These are phyloP conservation scores for Opeltia flavorubescens DNA, from an alignment of 495 filamentous ascomycete species.

Conservation along the genomic window DNA sequence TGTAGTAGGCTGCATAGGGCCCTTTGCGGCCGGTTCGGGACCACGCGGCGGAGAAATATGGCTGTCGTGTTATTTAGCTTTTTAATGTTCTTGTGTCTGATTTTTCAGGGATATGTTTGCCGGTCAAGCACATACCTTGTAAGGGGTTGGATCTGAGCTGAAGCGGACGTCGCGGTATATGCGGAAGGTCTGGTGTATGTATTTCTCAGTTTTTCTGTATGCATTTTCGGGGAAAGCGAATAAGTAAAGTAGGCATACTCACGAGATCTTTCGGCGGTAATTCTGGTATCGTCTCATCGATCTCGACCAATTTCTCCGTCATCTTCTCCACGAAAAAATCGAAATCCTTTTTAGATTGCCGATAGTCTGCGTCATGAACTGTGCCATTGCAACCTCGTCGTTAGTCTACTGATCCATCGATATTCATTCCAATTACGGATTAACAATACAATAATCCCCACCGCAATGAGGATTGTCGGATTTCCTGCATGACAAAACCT, in stretches of 20 bases:
- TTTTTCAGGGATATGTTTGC: slow-evolving; percentile 17
- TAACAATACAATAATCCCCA: too few relatives aligned
- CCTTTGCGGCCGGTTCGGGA: slow-evolving; percentile 76
- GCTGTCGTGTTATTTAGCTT: too few relatives aligned
- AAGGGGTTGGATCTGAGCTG: slow-evolving; percentile 65
- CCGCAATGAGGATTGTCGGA: too few relatives aligned
- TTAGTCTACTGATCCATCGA: not conserved
- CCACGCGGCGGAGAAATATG: slow-evolving; percentile 74
- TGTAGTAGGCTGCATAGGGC: slow-evolving; percentile 73
- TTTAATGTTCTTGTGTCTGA: too few relatives aligned
- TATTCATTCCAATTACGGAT: too few relatives aligned
- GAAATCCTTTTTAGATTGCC: slow-evolving; percentile 63
- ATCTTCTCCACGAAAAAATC: slow-evolving; percentile 57
- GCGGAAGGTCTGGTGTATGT: slow-evolving; percentile 45
- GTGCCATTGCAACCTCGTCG: not conserved
- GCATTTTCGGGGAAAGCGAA: not conserved
- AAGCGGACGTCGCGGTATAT: slow-evolving; percentile 77
- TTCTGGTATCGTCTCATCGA: slow-evolving; percentile 69
- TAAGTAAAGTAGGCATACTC: slow-evolving; percentile 11
- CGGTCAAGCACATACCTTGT: slow-evolving; percentile 47
- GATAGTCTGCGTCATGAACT: slow-evolving; percentile 67
- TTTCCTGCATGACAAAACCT: too few relatives aligned
- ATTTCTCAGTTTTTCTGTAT: not conserved
- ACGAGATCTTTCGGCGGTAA: slow-evolving; percentile 69
- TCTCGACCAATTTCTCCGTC: slow-evolving; percentile 51